phyloP scores from a whole-genome alignment of 2,329 filamentous ascomycete genomes.

The Fusarium denticulatum region DNA sequence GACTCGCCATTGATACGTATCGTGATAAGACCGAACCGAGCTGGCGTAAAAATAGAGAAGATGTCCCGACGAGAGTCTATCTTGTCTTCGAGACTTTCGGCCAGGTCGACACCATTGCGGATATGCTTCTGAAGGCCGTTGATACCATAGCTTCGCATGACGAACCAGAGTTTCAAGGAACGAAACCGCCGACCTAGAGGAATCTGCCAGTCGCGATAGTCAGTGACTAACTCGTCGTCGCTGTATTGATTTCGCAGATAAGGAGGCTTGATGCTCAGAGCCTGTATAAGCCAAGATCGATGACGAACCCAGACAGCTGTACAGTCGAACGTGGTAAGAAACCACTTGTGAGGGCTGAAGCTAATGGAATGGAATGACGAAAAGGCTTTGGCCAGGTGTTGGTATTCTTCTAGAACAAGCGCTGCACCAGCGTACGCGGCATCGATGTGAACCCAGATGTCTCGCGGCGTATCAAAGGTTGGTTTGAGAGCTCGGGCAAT shows the following conservation, averaged over 20 bases:
- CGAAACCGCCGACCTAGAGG: constrained; percentile 90
- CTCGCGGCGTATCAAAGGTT: constrained; percentile 48
- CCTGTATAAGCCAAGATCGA: constrained; percentile 79
- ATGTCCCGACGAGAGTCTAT: constrained; percentile 71
- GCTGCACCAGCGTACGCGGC: constrained; percentile 92
- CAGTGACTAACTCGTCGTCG: constrained; percentile 85
- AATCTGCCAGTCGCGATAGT: constrained; percentile 98
- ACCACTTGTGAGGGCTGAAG: constrained; percentile 98
- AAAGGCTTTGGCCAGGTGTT: constrained; percentile 71
- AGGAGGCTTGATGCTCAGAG: constrained; percentile 79
- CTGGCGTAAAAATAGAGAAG: constrained; percentile 78
- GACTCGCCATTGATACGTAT: constrained; percentile 65
- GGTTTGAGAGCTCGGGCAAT: constrained; percentile 64
- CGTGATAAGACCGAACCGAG: constrained; percentile 82
- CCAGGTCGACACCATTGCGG: constrained; percentile 72
- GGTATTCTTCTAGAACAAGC: constrained; percentile 83
- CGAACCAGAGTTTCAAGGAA: constrained; percentile 94
- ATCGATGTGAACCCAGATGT: constrained; percentile 92
- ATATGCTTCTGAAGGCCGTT: constrained; percentile 80
- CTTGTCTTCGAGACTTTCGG: constrained; percentile 74
- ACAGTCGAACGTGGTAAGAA: constrained; percentile 91
- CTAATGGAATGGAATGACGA: constrained; percentile 85
- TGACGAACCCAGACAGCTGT: constrained; percentile 83
- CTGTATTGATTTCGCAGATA: constrained; percentile 86
- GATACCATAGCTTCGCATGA: constrained; percentile 84